Evolutionary conservation across 768 basidiomycete genomes (phyloP).

Genomic region (Auriscalpium vulgare): DNA sequence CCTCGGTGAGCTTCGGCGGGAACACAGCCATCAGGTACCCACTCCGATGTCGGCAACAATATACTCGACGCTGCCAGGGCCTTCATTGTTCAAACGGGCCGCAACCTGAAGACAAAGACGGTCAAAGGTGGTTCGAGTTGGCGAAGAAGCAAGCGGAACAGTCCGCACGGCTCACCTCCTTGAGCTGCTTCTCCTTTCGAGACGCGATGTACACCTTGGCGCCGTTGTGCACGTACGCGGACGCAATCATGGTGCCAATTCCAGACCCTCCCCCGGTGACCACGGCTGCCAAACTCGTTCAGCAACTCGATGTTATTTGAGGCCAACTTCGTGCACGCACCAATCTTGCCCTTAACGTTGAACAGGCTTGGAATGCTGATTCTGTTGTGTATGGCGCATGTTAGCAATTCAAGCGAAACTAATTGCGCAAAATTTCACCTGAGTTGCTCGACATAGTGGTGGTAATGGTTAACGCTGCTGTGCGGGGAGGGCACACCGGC

Average conservation of each 20-base stretch:
- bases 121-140: constrained; percentile 27
- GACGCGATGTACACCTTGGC: constrained; percentile 88
- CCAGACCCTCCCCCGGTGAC: constrained; percentile 82
- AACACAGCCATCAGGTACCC: constrained; percentile 23
- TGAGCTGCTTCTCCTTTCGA: constrained; percentile 70
- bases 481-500: too few species aligned
- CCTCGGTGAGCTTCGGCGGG: not conserved
- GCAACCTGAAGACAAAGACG: constrained; percentile 20
- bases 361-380: constrained; percentile 8
- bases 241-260: constrained; percentile 79
- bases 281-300: constrained; percentile 38
- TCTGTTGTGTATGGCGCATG: not conserved
- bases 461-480: too few species aligned
- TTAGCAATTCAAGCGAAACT: too few species aligned
- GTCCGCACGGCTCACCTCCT: constrained; percentile 39
- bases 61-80: constrained; percentile 59
- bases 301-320: not conserved
- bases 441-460: too few species aligned
- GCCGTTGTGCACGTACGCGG: constrained; percentile 77
- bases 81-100: constrained; percentile 51
- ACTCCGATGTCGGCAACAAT: constrained; percentile 70
- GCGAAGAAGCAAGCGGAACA: not conserved
- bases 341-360: constrained; percentile 14
- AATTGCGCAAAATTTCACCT: too few species aligned
- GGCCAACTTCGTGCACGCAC: not conserved